Conservation (phyloP, 2,329 filamentous ascomycete species). For the Atkinsonella hypoxylon region DNA sequence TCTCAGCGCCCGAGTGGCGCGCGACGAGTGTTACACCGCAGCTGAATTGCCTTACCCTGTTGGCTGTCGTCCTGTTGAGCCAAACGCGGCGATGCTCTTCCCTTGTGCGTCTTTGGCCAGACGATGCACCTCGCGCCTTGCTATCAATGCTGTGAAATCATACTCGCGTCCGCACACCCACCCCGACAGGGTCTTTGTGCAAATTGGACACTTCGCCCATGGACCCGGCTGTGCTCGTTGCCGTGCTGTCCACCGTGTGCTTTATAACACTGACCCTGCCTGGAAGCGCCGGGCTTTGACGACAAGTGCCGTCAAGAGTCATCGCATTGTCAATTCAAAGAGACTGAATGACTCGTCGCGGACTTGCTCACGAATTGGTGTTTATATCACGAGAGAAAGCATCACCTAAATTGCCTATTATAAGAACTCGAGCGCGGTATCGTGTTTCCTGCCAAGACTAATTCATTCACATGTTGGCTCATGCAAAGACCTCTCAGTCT, state of each 20-base stretch:
- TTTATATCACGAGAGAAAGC: neutral
- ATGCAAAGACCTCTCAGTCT: neutral
- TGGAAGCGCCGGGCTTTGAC: neutral
- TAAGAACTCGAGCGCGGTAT: neutral
- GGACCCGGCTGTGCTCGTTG: neutral
- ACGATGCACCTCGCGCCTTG: neutral
- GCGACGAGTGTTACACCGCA: constrained; percentile 6
- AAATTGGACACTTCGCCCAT: neutral
- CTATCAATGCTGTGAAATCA: neutral
- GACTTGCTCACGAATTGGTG: neutral
- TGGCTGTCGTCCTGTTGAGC: neutral
- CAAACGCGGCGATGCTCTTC: neutral
- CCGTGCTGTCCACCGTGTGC: neutral
- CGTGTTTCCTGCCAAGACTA: neutral
- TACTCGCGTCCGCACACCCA: neutral
- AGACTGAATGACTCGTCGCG: constrained; percentile 4
- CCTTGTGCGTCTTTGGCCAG: neutral
- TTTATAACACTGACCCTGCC: neutral
- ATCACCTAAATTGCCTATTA: neutral
- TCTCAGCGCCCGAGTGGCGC: constrained; percentile 6
- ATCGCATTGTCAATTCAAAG: neutral
- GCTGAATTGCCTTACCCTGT: neutral
- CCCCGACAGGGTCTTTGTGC: neutral
- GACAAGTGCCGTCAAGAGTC: neutral
- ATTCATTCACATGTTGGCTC: neutral